Evolutionary conservation across 2,329 filamentous ascomycete genomes (phyloP).

Genomic region (Trichoderma oligosporum): DNA sequence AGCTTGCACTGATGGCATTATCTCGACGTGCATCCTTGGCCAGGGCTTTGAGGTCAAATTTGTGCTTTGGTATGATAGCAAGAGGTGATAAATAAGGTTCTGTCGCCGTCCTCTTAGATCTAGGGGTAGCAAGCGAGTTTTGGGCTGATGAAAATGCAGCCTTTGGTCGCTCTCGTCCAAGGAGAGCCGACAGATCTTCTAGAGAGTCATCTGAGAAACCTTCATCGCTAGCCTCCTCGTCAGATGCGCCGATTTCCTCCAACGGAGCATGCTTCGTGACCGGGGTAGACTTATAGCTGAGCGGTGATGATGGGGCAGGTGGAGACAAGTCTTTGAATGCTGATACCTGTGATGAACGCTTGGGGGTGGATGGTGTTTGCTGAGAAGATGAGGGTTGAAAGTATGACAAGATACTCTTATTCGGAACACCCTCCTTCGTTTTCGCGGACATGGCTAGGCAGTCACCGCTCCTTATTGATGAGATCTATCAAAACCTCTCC

Average conservation of each 20-base stretch:
- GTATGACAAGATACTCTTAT: slow-evolving; percentile 38
- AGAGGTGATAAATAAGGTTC: slow-evolving; percentile 46
- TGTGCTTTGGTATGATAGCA: slow-evolving; percentile 53
- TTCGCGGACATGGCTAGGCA: slow-evolving; percentile 3
- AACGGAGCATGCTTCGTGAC: neutral
- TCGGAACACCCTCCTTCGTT: slow-evolving; percentile 24
- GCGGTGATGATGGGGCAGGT: slow-evolving; percentile 26
- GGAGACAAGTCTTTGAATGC: slow-evolving; percentile 25
- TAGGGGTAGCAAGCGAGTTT: slow-evolving; percentile 41
- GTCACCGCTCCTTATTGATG: neutral
- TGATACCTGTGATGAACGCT: slow-evolving; percentile 13
- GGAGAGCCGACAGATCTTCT: slow-evolving; percentile 43
- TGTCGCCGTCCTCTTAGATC: slow-evolving; percentile 44
- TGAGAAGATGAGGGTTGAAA: slow-evolving; percentile 31
- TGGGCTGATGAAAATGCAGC: slow-evolving; percentile 21
- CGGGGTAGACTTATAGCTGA: slow-evolving; percentile 29
- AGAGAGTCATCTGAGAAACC: slow-evolving; percentile 55
- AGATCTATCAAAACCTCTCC: neutral
- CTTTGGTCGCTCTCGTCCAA: slow-evolving; percentile 28
- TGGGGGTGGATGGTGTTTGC: slow-evolving; percentile 11
- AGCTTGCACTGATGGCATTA: slow-evolving; percentile 55
- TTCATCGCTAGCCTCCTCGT: slow-evolving; percentile 63
- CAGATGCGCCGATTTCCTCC: slow-evolving; percentile 62
- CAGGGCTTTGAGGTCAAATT: slow-evolving; percentile 60
- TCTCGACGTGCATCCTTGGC: slow-evolving; percentile 57